Conservation (phyloP, 148 eudicot genomes). For the Limonium bicolor region DNA sequence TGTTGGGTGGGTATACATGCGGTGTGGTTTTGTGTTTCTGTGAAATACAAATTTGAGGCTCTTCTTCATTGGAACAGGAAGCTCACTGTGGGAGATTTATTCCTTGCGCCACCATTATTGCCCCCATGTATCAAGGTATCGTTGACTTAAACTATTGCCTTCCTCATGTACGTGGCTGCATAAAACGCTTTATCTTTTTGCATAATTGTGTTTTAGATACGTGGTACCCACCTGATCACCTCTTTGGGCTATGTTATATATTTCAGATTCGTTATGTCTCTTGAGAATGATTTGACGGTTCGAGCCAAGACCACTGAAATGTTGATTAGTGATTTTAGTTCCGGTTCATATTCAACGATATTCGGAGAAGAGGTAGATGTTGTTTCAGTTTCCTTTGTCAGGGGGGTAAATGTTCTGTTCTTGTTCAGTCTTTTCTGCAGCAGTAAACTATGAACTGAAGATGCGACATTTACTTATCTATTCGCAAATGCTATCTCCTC, state of each 20-base stretch:
- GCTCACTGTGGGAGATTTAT: slow-evolving; percentile 96
- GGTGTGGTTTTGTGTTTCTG: no score
- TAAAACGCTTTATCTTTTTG: no score
- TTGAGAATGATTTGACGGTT: slow-evolving; percentile 76
- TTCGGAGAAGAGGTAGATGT: slow-evolving; percentile 63
- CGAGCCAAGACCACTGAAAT: slow-evolving; percentile 67
- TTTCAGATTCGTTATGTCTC: slow-evolving; percentile 66
- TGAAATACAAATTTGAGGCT: neutral
- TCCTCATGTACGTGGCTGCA: no score
- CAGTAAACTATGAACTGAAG: no score
- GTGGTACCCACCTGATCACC: neutral
- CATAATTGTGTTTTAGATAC: no score
- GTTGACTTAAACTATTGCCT: neutral
- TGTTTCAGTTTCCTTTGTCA: neutral
- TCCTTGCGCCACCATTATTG: slow-evolving; percentile 83
- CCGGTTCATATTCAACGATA: slow-evolving; percentile 79
- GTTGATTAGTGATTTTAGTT: slow-evolving; percentile 63
- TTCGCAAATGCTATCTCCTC: no score
- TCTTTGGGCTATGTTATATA: no score
- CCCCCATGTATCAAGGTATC: slow-evolving; percentile 81
- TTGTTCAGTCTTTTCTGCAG: no score
- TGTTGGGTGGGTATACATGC: no score
- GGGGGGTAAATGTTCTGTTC: no score
- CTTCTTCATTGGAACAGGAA: slow-evolving; percentile 36
- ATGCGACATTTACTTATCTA: no score